Percentiles rank a stretch among this genome's conserved stretches.
phyloP scores from a whole-genome alignment of 2,329 filamentous ascomycete genomes.

The Xylaria arbuscula region DNA sequence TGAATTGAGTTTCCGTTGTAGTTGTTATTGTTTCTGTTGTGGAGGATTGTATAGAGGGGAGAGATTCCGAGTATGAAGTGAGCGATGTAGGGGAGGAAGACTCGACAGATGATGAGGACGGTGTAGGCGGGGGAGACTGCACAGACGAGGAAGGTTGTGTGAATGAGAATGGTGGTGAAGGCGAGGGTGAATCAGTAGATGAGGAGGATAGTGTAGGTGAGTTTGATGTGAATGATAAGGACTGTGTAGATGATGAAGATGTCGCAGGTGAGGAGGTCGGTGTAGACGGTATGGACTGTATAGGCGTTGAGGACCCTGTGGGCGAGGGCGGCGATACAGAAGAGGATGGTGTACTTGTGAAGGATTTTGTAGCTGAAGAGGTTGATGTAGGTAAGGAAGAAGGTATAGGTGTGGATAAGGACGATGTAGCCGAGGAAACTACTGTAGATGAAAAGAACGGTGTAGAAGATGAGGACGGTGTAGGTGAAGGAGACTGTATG shows the following conservation, averaged over 20 bases:
- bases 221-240: not conserved
- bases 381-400: too few species aligned
- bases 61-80: not conserved
- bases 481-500: not conserved
- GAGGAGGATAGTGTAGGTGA: not conserved
- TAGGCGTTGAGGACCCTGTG: not conserved
- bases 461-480: not conserved
- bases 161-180: not conserved
- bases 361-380: too few species aligned
- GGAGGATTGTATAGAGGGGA: not conserved
- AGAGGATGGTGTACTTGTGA: not conserved
- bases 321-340: not conserved
- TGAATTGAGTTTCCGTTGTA: not conserved
- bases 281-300: not conserved
- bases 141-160: not conserved
- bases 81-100: not conserved
- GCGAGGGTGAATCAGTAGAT: not conserved
- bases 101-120: not conserved
- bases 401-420: too few species aligned
- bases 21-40: not conserved
- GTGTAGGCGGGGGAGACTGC: not conserved
- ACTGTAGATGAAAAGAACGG: not conserved
- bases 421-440: too few species aligned
- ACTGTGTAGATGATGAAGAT: not conserved
- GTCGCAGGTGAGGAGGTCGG: not conserved